A percentile compares a stretch with the other conserved stretches of the same genome.
Evolutionary conservation across 129 eudicot genomes (phyloP).

Genomic region (Flaveria trinervia): DNA sequence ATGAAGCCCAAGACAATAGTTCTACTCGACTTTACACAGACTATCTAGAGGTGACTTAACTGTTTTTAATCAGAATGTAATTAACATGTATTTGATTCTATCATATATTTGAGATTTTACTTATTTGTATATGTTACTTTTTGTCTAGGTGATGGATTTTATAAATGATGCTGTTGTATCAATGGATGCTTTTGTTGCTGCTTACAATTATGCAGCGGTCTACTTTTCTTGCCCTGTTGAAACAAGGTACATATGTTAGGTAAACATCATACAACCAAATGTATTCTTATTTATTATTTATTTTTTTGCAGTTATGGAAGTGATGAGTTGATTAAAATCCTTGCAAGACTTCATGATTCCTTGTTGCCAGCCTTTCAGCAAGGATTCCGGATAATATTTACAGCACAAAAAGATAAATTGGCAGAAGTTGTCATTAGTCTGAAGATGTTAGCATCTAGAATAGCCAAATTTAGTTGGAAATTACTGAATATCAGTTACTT

Average conservation of each 20-base stretch:
- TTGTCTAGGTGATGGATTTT: conserved; percentile 85
- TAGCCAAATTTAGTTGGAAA: conserved; percentile 76
- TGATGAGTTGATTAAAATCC: conserved; percentile 69
- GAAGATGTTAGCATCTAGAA: conserved; percentile 71
- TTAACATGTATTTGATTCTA: conserved; percentile 1
- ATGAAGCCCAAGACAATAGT: conserved; percentile 47
- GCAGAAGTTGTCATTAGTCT: conserved; percentile 46
- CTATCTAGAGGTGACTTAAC: conserved; percentile 73
- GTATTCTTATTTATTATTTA: conserved; percentile 2
- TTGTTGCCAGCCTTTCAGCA: conserved; percentile 74
- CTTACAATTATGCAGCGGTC: conserved; percentile 77
- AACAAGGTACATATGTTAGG: conserved; percentile 50
- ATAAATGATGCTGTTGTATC: conserved; percentile 88
- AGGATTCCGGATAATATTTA: conserved; percentile 53
- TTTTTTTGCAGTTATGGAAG: conserved; percentile 65
- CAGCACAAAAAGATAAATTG: conserved; percentile 34
- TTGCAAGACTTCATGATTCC: conserved; percentile 79
- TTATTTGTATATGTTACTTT: conserved; percentile 2
- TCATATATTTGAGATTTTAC: background rate
- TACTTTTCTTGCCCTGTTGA: conserved; percentile 75
- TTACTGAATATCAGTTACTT: conserved; percentile 65
- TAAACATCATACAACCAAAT: background rate
- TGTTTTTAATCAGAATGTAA: background rate
- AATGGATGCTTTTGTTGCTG: conserved; percentile 72
- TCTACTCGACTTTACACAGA: conserved; percentile 59